Evolutionary conservation across 371 early-diverging fungal genomes (phyloP).

Genomic region (Mortierella polycephala): DNA sequence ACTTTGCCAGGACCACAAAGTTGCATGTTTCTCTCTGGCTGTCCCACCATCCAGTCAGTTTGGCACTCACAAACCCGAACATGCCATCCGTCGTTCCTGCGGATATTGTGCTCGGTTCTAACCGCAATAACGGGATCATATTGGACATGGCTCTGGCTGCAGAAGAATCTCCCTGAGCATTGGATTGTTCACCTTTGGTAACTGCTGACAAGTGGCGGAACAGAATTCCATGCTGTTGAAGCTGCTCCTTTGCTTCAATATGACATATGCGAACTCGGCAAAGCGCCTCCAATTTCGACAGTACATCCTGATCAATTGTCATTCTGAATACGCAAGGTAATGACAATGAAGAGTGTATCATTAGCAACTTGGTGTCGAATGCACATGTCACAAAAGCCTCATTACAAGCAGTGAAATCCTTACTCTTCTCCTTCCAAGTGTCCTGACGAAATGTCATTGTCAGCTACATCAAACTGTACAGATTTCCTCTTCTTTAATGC

Average conservation of each 20-base stretch:
- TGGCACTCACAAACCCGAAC: slow-evolving; percentile 43
- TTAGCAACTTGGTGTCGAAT: neutral
- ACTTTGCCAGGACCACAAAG: slow-evolving; percentile 45
- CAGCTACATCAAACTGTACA: slow-evolving; percentile 40
- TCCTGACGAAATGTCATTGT: slow-evolving; percentile 12
- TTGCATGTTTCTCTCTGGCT: slow-evolving; percentile 37
- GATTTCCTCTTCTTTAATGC: slow-evolving; percentile 32
- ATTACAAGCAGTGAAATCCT: neutral
- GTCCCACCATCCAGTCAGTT: slow-evolving; percentile 52
- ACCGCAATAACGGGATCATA: slow-evolving; percentile 34
- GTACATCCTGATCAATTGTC: slow-evolving; percentile 36
- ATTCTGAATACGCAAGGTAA: slow-evolving; percentile 1
- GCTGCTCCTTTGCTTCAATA: slow-evolving; percentile 25
- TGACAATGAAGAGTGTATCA: neutral
- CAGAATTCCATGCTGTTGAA: slow-evolving; percentile 36
- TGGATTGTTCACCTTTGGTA: neutral
- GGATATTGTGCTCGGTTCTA: slow-evolving; percentile 37
- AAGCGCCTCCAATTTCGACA: slow-evolving; percentile 40
- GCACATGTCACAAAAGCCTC: neutral
- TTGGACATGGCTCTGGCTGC: slow-evolving; percentile 1
- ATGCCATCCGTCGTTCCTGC: slow-evolving; percentile 25
- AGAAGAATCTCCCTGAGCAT: neutral
- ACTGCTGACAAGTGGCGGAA: slow-evolving; percentile 12
- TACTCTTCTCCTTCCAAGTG: slow-evolving; percentile 23
- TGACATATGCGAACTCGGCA: slow-evolving; percentile 42